These are phyloP conservation scores for Aspergillus leporis DNA, from an alignment of 495 filamentous ascomycete genomes.

Conservation along the genomic window DNA sequence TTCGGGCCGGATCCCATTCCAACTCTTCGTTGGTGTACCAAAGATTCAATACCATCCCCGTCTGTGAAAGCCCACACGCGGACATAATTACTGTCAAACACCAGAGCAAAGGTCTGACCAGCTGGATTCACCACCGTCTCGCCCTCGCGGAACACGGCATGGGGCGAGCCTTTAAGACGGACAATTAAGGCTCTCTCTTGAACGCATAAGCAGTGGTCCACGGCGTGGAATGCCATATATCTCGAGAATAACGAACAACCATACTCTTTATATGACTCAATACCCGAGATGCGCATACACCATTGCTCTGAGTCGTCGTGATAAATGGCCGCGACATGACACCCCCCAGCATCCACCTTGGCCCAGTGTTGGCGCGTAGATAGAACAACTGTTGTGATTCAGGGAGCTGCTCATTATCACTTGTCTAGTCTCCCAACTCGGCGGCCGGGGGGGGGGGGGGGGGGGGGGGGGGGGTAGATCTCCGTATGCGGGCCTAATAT, in stretches of 20 bases:
- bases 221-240: conserved; percentile 36
- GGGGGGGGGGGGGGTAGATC: too few relatives aligned
- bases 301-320: conserved; percentile 43
- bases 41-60: conserved; percentile 41
- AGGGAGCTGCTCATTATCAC: conserved; percentile 42
- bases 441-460: too few relatives aligned
- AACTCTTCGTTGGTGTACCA: conserved; percentile 31
- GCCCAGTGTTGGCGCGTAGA: conserved; percentile 42
- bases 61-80: conserved; percentile 44
- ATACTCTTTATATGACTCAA: conserved; percentile 41
- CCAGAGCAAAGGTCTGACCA: conserved; percentile 38
- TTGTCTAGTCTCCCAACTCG: conserved; percentile 41
- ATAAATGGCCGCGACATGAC: conserved; percentile 46
- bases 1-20: conserved; percentile 22
- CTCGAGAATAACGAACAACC: conserved; percentile 31
- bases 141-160: conserved; percentile 34
- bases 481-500: conserved; percentile 46
- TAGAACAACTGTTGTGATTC: conserved; percentile 39
- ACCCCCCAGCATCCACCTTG: conserved; percentile 44
- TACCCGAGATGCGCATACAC: conserved; percentile 46
- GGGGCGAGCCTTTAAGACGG: conserved; percentile 29
- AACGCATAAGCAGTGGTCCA: conserved; percentile 43
- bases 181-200: conserved; percentile 42
- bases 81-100: conserved; percentile 41
- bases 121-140: conserved; percentile 46